Base-by-base conservation (phyloP, 2,329 filamentous ascomycete species). In the Ascochyta fabae region DNA sequence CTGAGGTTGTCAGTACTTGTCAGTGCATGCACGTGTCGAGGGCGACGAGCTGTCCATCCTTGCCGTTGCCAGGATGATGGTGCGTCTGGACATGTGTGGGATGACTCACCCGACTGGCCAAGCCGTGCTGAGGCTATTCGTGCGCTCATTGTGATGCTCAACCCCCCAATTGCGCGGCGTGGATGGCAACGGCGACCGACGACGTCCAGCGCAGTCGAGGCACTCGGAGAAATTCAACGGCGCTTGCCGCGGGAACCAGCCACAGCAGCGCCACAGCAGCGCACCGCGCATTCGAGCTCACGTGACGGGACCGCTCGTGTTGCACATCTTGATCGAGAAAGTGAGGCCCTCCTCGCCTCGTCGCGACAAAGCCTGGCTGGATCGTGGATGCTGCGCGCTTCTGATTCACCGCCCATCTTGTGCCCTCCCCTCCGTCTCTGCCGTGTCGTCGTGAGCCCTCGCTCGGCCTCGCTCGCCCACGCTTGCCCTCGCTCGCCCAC, bases 111-210 rank as follows among this genome's bases (percentile, higher is more conserved):
- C 73, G 82, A 80, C 69, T 80, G 79, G 52, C 83, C 79, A 66
- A 88, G 78, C 78, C 84, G 84, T 79, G 85, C 79, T 67, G 86
- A 80, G 65, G 87, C 86, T 70, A 86, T 78, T 75, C 84, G 83
- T 67, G 88, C 76, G 77, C 81, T 90, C 88, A 91, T 92, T 71
- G 62, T 49, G 69, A 68, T 67, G 66, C 57, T 61, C 53, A 48
- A 43, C 49, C 41, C 53, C 56, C 49, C 70, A 65, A 68, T 67
- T 62, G 62, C 61, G 60, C 50, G 57, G 58, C 57, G 62, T 46
- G 54, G 67, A 63, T 62, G 62, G 41, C 47, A 45, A 27, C 47
- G 53, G 41, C 47, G 46, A 27, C 47, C 51, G 26, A 10, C 16
- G 53, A 41, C 27, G 61, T 54, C 58, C 60, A 55, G 47, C 55